Conservation (phyloP, 257 asterid genomes). For the Solanum sitiens region DNA sequence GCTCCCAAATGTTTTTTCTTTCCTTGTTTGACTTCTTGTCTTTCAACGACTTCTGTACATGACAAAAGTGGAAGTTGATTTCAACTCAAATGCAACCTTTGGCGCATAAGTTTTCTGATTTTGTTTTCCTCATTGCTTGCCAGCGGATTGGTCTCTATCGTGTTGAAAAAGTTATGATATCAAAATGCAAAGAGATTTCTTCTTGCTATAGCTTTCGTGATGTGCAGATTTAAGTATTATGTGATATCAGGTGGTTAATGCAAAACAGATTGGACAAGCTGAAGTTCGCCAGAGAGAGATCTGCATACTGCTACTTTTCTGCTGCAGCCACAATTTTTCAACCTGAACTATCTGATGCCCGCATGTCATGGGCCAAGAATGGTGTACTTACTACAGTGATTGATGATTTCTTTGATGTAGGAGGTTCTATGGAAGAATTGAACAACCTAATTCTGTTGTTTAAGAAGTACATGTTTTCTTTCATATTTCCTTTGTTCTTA, state of each 20-base stretch:
- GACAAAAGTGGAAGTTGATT: background rate
- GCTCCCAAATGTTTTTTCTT: background rate
- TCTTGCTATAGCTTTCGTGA: background rate
- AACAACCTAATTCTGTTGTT: slow-evolving; percentile 53
- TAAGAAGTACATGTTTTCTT: slow-evolving; percentile 30
- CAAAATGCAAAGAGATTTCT: background rate
- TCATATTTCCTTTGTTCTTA: background rate
- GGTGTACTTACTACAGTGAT: slow-evolving; percentile 77
- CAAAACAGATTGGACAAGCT: slow-evolving; percentile 70
- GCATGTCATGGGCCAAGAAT: slow-evolving; percentile 91
- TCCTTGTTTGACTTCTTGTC: background rate
- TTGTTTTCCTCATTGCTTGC: background rate
- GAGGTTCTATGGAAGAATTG: slow-evolving; percentile 76
- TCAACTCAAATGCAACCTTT: background rate
- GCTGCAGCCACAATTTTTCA: slow-evolving; percentile 63
- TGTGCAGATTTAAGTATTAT: background rate
- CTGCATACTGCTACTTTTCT: slow-evolving; percentile 86
- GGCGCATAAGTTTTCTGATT: background rate
- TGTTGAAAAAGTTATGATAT: background rate
- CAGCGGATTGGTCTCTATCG: background rate
- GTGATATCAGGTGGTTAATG: slow-evolving; percentile 54
- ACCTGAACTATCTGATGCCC: slow-evolving; percentile 75
- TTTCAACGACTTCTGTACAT: background rate
- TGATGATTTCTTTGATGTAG: slow-evolving; percentile 85
- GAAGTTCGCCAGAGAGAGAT: slow-evolving; percentile 71